phyloP scores from a whole-genome alignment of 179 eudicot genomes.

The Beta macrorhiza region DNA sequence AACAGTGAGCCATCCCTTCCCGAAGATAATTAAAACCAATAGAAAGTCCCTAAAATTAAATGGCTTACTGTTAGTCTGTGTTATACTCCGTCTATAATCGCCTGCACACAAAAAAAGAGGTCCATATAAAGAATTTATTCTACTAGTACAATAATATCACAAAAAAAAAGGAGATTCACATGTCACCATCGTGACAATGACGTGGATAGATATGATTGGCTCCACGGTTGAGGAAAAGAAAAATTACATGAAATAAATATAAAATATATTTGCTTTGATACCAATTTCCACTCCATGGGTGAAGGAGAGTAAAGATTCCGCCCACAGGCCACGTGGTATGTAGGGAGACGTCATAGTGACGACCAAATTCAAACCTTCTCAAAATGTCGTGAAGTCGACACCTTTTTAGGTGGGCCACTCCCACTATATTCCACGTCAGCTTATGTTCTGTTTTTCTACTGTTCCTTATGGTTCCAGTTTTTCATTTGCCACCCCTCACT shows the following conservation, averaged over 20 bases:
- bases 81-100: too few relatives aligned
- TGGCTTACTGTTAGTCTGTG: too few relatives aligned
- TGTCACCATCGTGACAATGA: slow-evolving; percentile 11
- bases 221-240: slow-evolving; percentile 23
- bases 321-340: slow-evolving; percentile 36
- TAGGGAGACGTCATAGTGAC: slow-evolving; percentile 20
- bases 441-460: background rate
- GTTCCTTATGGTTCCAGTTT: background rate
- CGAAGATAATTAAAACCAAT: too few relatives aligned
- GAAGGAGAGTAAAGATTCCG: slow-evolving; percentile 16
- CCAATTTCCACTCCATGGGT: slow-evolving; percentile 24
- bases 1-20: too few relatives aligned
- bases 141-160: background rate
- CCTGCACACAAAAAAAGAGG: background rate
- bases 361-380: background rate
- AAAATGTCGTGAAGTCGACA: slow-evolving; percentile 25
- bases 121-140: slow-evolving; percentile 7
- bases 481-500: background rate
- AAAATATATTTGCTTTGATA: background rate
- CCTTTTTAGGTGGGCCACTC: background rate
- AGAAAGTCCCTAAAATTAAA: too few relatives aligned
- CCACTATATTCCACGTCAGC: slow-evolving; percentile 20
- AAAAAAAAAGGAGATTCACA: slow-evolving; percentile 20
- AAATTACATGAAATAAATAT: background rate
- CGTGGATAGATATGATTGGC: slow-evolving; percentile 16